Percentiles rank a stretch among this genome's conserved stretches.
phyloP scores from a whole-genome alignment of 495 filamentous ascomycete genomes.

The Trypethelium eluteriae region DNA sequence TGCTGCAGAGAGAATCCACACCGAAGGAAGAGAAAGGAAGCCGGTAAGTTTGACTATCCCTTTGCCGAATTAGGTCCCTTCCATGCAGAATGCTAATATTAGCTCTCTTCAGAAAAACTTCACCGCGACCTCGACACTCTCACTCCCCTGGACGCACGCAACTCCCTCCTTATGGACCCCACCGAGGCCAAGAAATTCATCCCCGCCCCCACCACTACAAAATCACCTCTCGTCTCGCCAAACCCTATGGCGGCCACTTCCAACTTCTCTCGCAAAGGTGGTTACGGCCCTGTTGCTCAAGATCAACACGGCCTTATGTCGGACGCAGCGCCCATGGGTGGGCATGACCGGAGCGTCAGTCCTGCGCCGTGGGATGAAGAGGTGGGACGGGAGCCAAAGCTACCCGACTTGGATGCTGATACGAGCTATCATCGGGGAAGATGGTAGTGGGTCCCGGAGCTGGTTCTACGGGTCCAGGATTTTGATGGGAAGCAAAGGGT shows the following conservation, averaged over 20 bases:
- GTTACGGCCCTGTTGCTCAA: constrained; percentile 1
- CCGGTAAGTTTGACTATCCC: constrained; percentile 50
- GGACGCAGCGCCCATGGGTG: neutral
- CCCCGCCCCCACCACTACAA: neutral
- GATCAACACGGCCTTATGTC: constrained; percentile 5
- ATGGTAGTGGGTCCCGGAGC: neutral
- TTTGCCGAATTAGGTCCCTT: neutral
- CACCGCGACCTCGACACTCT: constrained; percentile 77
- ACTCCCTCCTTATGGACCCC: constrained; percentile 68
- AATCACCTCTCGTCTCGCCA: neutral
- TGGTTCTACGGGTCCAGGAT: neutral
- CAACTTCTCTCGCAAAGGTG: constrained; percentile 1
- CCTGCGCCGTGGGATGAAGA: constrained; percentile 5
- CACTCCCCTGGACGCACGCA: constrained; percentile 82
- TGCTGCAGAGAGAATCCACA: constrained; percentile 86
- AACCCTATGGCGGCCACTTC: neutral
- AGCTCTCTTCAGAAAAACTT: constrained; percentile 56
- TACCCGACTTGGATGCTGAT: neutral
- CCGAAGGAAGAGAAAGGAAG: constrained; percentile 71
- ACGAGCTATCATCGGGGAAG: constrained; percentile 5
- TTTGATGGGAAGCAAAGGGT: neutral
- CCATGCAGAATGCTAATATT: neutral
- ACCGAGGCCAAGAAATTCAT: constrained; percentile 13
- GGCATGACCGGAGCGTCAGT: constrained; percentile 1
- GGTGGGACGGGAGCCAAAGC: neutral